Conservation (phyloP, 805 yeast genomes). For the Pichia eremophila region DNA sequence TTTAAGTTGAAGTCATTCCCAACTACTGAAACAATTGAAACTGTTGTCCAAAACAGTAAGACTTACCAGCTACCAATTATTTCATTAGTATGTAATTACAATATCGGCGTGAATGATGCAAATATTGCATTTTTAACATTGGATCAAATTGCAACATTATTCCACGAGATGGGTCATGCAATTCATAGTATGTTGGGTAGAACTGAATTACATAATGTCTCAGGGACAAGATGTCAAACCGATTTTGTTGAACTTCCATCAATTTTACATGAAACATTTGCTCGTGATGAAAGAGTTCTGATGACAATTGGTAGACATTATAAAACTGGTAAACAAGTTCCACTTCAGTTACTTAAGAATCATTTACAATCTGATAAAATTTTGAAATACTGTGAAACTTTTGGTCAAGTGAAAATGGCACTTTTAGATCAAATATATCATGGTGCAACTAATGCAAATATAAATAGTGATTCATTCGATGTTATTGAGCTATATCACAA, state of each 20-base stretch:
- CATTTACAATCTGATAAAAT: conserved; percentile 43
- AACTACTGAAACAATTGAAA: conserved; percentile 23
- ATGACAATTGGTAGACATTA: conserved; percentile 64
- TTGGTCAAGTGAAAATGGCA: conserved; percentile 86
- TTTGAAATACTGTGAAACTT: conserved; percentile 63
- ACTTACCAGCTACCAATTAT: conserved; percentile 81
- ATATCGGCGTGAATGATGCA: conserved; percentile 23
- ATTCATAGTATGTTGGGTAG: conserved; percentile 96
- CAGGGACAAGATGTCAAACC: conserved; percentile 92
- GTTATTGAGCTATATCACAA: conserved; percentile 56
- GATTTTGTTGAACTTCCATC: conserved; percentile 97
- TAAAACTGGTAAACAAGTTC: conserved; percentile 53
- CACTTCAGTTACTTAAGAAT: conserved; percentile 32
- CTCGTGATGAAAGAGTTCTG: conserved; percentile 70
- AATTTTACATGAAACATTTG: conserved; percentile 91
- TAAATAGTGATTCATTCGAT: conserved; percentile 33
- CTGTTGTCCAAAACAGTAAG: conserved; percentile 32
- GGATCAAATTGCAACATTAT: conserved; percentile 83
- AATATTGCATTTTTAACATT: conserved; percentile 47
- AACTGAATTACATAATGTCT: conserved; percentile 79
- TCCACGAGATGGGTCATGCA: conserved; percentile 99
- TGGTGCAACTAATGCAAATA: conserved; percentile 29
- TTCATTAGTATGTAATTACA: conserved; percentile 79
- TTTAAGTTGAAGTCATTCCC: conserved; percentile 24
- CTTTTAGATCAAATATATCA: conserved; percentile 78